Conservation (phyloP, 345 rosid species). For the Aethionema arabicum region DNA sequence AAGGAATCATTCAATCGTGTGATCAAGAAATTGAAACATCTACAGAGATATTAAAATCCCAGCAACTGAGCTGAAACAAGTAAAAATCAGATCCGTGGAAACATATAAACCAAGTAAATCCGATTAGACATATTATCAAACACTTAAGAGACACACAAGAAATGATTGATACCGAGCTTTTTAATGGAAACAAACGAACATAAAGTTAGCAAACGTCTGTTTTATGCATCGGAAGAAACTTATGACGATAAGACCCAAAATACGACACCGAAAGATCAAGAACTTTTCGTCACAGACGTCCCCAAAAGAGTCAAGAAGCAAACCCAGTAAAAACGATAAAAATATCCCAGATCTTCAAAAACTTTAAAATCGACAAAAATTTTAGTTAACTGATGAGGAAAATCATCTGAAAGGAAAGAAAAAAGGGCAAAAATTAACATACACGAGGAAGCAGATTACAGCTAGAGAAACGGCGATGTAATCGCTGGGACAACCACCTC, state of each 20-base stretch:
- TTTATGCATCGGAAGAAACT: neutral
- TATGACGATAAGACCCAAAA: neutral
- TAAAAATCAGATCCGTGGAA: constrained; percentile 20
- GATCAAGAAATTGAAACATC: constrained; percentile 4
- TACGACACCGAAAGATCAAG: neutral
- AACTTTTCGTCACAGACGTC: constrained; percentile 8
- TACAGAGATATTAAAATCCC: constrained; percentile 1
- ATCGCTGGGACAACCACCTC: constrained; percentile 90
- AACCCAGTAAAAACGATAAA: constrained; percentile 28
- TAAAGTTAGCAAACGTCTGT: no score
- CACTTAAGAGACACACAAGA: constrained; percentile 17
- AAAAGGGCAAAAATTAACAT: constrained; percentile 24
- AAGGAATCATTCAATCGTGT: constrained; percentile 14
- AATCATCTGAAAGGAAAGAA: constrained; percentile 13
- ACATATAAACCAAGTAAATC: neutral
- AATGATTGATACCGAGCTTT: neutral
- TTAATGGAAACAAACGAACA: no score
- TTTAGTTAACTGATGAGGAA: neutral
- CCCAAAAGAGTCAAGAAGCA: constrained; percentile 25
- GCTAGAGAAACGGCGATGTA: constrained; percentile 69
- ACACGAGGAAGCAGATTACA: constrained; percentile 57
- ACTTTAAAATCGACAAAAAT: neutral
- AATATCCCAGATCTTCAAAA: constrained; percentile 25
- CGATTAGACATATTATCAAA: constrained; percentile 20
- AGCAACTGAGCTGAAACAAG: neutral